Evolutionary conservation across 805 yeast genomes (phyloP), one percentile per base, ranked within the genome.

Genomic region (Saccharomycopsis vini): DNA sequence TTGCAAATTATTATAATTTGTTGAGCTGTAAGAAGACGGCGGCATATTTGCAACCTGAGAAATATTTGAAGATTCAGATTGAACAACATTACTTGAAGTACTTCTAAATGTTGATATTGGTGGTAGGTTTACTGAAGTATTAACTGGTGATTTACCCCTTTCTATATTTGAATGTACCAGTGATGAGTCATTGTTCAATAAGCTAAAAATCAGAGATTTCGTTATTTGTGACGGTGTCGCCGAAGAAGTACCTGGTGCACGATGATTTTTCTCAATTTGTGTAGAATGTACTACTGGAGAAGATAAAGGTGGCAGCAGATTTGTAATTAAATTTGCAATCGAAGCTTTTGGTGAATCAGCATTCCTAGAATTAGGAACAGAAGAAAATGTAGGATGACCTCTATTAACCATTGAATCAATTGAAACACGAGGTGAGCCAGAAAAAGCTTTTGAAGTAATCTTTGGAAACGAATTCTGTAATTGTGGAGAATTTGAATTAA

Each of bases 61-160:
- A n/a, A n/a, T n/a, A n/a, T n/a, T n/a, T n/a, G n/a, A n/a, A n/a
- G n/a, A n/a, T n/a, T n/a, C n/a, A n/a, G n/a, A n/a, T n/a, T n/a
- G n/a, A n/a, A n/a, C n/a, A n/a, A n/a, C n/a, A n/a, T n/a, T n/a
- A n/a, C n/a, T n/a, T n/a, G n/a, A n/a, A n/a, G 36, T 18, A 32
- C 16, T 36, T 4, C 6, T 36, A 13, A 43, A 39, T 4, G 30
- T 40, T 15, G 44, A 29, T 15, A 44, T 9, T 5, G 47, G 43
- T 7, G 47, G 47, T 2, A 44, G 26, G 21, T 33, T 39, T n/a
- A 44, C 47, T 19, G 43, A 39, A 9, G 46, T 39, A 24, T 32
- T 24, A 21, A 40, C 18, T 32, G 36, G 15, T 18, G 36, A 18
- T 7, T 32, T 7, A n/a, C 10, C 10, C n/a, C n/a, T 32, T 18